Base-by-base conservation (phyloP, 2,329 filamentous ascomycete genomes). In the Claviceps maximensis region DNA sequence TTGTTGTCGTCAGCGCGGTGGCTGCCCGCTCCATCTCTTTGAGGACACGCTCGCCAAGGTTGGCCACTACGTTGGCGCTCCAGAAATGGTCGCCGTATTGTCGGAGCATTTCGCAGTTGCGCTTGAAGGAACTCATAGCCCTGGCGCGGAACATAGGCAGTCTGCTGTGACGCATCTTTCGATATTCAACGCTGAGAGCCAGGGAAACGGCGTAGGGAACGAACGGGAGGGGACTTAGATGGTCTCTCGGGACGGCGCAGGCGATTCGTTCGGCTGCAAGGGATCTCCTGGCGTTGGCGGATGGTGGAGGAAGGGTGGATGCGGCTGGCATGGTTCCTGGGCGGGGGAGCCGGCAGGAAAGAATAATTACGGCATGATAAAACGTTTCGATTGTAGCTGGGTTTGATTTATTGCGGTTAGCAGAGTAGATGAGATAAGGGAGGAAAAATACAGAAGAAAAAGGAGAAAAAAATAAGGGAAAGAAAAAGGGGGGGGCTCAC, bases 301-400 rank as follows among this genome's bases (percentile, higher is more conserved):
- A 74, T 25, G 70, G 72, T 15, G 65, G 74, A 48, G 64, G 78
- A 42, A 68, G 71, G 5, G 67, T 75, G 27, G 65, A 69, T 36
- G 68, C 71, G 44, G 67, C 69, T 1, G 67, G 64, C 33, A 64
- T 55, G 21, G 68, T 67, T 45, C 71, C 65, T 12, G 68, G 68
- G 12, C 72, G 63, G 3, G 74, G 69, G 5, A 76, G 71, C n/a
- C 80, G 73, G 49, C 78, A 82, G 0, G 80, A 83, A 2, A 84
- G 67, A 9, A 84, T 82, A 38, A 79, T 76, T 7, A 84, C 76
- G 3, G 80, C 78, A 58, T 84, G 79, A 58, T 84, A 84, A 17
- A 84, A 74, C 1, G 78, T 74, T 58, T 84, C 80, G 7, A 84
- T 71, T 0, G 80, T 82, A 8, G 74, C 79, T 80, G 40, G 5